These are phyloP conservation scores for Prinsepia uniflora DNA, from an alignment of 306 rosid species.

Conservation along the genomic window DNA sequence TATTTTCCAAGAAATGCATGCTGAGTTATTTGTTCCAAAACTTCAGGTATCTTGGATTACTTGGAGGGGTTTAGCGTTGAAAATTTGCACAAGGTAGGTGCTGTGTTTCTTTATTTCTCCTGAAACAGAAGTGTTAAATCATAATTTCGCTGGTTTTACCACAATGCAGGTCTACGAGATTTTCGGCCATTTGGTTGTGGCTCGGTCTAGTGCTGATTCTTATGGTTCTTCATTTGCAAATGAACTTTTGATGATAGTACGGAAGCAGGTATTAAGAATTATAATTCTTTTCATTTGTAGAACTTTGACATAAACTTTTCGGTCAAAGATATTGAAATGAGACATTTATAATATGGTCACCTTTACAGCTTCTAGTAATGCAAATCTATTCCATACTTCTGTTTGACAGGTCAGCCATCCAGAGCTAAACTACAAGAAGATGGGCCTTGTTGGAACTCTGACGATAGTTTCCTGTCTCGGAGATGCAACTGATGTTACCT, in stretches of 20 bases:
- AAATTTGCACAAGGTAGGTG: constrained; percentile 37
- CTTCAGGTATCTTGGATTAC: constrained; percentile 38
- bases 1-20: constrained; percentile 3
- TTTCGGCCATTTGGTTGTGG: constrained; percentile 37
- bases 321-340: not conserved
- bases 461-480: constrained; percentile 39
- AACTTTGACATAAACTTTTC: not conserved
- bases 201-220: constrained; percentile 27
- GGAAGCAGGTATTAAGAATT: constrained; percentile 33
- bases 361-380: not conserved
- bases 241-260: constrained; percentile 38
- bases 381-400: constrained; percentile 7
- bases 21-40: constrained; percentile 10
- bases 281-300: not conserved
- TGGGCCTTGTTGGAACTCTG: constrained; percentile 42
- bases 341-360: constrained; percentile 6
- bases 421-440: constrained; percentile 38
- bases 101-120: not conserved
- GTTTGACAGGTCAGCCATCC: constrained; percentile 30
- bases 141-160: constrained; percentile 15
- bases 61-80: constrained; percentile 42
- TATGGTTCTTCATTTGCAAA: constrained; percentile 34
- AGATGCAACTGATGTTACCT: constrained; percentile 20
- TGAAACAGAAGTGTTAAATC: constrained; percentile 1
- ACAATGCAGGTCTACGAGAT: constrained; percentile 37